Conservation (phyloP, 2,329 filamentous ascomycete species). For the Chrysoporthe austroafricana region DNA sequence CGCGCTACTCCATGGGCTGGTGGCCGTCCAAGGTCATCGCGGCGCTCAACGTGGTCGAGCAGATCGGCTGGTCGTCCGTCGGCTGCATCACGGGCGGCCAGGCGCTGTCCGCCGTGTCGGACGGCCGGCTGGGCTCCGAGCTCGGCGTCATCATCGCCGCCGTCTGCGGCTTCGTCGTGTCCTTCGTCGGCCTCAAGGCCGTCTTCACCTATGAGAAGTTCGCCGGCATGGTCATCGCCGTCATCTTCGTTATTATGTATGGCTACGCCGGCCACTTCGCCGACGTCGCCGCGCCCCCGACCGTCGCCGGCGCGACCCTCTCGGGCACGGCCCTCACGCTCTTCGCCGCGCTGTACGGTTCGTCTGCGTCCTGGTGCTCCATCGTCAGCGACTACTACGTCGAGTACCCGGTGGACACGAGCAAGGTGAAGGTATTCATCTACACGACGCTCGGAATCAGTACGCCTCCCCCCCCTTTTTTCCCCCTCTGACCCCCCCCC, state of each 20-base stretch:
- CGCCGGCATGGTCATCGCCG: constrained; percentile 52
- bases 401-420: constrained; percentile 51
- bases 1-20: constrained; percentile 54
- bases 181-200: constrained; percentile 54
- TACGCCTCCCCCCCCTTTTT: constrained; percentile 25
- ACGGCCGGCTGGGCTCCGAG: constrained; percentile 49
- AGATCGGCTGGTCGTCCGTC: constrained; percentile 56
- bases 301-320: constrained; percentile 41
- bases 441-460: constrained; percentile 52
- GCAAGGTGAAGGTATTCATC: constrained; percentile 50
- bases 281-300: constrained; percentile 42
- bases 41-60: constrained; percentile 52
- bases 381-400: constrained; percentile 51
- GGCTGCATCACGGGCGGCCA: constrained; percentile 56
- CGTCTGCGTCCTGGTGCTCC: constrained; percentile 53
- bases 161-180: constrained; percentile 52
- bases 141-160: constrained; percentile 59
- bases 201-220: constrained; percentile 55
- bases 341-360: constrained; percentile 51
- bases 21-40: constrained; percentile 55
- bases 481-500: not conserved
- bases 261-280: constrained; percentile 48
- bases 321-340: constrained; percentile 47
- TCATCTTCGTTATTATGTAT: constrained; percentile 54
- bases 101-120: constrained; percentile 50